phyloP scores from a whole-genome alignment of 371 early-diverging fungal genomes.

The Rhizopus delemar region DNA sequence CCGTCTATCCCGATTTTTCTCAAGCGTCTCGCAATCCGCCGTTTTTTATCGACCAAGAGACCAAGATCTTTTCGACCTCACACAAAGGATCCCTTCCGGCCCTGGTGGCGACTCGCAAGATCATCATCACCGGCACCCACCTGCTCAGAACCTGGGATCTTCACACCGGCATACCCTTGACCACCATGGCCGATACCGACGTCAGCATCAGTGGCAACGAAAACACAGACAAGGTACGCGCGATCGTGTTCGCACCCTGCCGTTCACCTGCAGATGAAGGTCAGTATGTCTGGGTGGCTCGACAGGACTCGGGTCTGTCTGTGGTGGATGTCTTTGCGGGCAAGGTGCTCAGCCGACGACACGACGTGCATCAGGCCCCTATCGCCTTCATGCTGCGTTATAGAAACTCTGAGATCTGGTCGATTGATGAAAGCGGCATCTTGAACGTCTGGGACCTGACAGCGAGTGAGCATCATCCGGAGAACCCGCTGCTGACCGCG shows the following conservation, averaged over 20 bases:
- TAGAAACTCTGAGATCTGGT: slow-evolving; percentile 63
- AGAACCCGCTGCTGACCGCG: slow-evolving; percentile 28
- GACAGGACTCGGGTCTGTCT: slow-evolving; percentile 60
- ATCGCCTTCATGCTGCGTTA: slow-evolving; percentile 68
- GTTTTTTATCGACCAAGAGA: slow-evolving; percentile 5
- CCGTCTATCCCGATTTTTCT: slow-evolving; percentile 23
- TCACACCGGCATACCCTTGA: slow-evolving; percentile 12
- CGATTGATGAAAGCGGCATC: slow-evolving; percentile 74
- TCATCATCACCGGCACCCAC: slow-evolving; percentile 22
- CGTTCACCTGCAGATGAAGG: slow-evolving; percentile 52
- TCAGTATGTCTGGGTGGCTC: slow-evolving; percentile 64
- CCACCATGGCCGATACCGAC: slow-evolving; percentile 10
- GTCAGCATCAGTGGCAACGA: not conserved
- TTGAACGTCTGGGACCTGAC: slow-evolving; percentile 68
- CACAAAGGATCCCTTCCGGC: slow-evolving; percentile 21
- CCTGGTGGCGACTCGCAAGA: slow-evolving; percentile 11
- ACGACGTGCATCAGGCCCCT: slow-evolving; percentile 56
- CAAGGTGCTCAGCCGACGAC: slow-evolving; percentile 51
- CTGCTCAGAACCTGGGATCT: slow-evolving; percentile 23
- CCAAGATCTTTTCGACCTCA: slow-evolving; percentile 14
- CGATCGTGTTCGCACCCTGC: slow-evolving; percentile 43
- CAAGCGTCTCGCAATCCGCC: slow-evolving; percentile 27
- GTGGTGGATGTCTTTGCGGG: slow-evolving; percentile 52
- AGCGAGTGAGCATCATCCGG: slow-evolving; percentile 22
- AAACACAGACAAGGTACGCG: slow-evolving; percentile 31